Conservation (phyloP, 495 filamentous ascomycete genomes). For the Chaetomium fimeti region DNA sequence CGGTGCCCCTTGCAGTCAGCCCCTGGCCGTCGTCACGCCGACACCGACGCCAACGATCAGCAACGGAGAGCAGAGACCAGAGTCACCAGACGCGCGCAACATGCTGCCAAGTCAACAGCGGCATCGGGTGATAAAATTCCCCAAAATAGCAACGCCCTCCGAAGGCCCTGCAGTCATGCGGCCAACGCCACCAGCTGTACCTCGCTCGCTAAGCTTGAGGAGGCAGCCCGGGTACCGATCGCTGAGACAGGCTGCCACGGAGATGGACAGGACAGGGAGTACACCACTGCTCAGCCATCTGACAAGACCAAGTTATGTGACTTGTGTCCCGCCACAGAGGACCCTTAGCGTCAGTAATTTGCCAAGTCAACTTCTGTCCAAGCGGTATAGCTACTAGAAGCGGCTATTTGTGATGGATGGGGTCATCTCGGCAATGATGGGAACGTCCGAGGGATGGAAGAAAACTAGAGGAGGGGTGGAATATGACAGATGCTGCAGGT, state of each 20-base stretch:
- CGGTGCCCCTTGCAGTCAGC: not conserved
- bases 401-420: too few relatives aligned
- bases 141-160: not conserved
- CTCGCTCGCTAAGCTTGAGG: slow-evolving; percentile 1
- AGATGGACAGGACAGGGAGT: not conserved
- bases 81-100: not conserved
- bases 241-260: not conserved
- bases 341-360: not conserved
- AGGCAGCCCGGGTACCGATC: slow-evolving; percentile 2
- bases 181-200: not conserved
- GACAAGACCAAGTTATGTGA: not conserved
- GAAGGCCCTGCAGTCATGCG: not conserved
- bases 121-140: not conserved
- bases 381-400: too few relatives aligned
- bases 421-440: too few relatives aligned
- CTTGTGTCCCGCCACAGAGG: not conserved
- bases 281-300: not conserved
- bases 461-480: too few relatives aligned
- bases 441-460: too few relatives aligned
- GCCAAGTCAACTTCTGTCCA: too few relatives aligned
- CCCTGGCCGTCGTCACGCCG: not conserved
- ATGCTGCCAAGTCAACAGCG: slow-evolving; percentile 16
- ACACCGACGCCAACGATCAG: not conserved
- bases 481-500: too few relatives aligned
- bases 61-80: not conserved